phyloP scores from a whole-genome alignment of 208 protist genomes.

The Herpetomonas samuelpessoai region DNA sequence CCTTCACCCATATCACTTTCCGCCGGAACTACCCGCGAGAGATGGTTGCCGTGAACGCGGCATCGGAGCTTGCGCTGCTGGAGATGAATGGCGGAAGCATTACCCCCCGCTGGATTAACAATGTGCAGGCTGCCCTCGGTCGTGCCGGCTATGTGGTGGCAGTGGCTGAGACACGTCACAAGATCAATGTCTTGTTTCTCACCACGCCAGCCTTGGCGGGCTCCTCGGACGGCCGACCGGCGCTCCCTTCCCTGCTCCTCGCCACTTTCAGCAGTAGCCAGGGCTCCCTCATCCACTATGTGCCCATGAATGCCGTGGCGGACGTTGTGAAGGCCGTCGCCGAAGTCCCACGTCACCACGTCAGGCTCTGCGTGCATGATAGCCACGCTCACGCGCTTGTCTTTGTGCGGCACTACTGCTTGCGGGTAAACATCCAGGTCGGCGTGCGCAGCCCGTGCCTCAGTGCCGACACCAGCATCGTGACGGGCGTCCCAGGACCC shows the following conservation, averaged over 20 bases:
- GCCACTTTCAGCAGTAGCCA: slow-evolving; percentile 44
- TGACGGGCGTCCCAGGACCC: slow-evolving; percentile 26
- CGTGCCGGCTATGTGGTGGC: slow-evolving; percentile 34
- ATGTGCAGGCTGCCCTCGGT: slow-evolving; percentile 42
- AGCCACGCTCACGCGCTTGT: slow-evolving; percentile 37
- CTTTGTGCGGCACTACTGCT: slow-evolving; percentile 44
- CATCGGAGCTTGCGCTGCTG: slow-evolving; percentile 28
- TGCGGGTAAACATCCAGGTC: slow-evolving; percentile 78
- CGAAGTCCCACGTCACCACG: slow-evolving; percentile 48
- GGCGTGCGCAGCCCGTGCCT: slow-evolving; percentile 66
- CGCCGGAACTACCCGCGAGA: slow-evolving; percentile 9
- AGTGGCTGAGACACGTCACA: slow-evolving; percentile 47
- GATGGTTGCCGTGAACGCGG: slow-evolving; percentile 26
- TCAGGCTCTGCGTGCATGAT: slow-evolving; percentile 53
- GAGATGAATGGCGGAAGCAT: slow-evolving; percentile 13
- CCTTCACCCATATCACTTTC: slow-evolving; percentile 28
- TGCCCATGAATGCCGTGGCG: slow-evolving; percentile 52
- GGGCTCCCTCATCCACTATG: slow-evolving; percentile 53
- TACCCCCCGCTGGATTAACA: slow-evolving; percentile 51
- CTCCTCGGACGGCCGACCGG: background rate
- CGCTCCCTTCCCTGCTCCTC: slow-evolving; percentile 45
- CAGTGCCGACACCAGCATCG: slow-evolving; percentile 60
- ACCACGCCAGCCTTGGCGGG: slow-evolving; percentile 21
- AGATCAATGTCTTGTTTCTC: slow-evolving; percentile 40
- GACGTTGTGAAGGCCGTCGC: slow-evolving; percentile 38